These are phyloP conservation scores for Globisporangium cylindrosporum DNA, from an alignment of 352 stramenopile genomes.

Conservation along the genomic window DNA sequence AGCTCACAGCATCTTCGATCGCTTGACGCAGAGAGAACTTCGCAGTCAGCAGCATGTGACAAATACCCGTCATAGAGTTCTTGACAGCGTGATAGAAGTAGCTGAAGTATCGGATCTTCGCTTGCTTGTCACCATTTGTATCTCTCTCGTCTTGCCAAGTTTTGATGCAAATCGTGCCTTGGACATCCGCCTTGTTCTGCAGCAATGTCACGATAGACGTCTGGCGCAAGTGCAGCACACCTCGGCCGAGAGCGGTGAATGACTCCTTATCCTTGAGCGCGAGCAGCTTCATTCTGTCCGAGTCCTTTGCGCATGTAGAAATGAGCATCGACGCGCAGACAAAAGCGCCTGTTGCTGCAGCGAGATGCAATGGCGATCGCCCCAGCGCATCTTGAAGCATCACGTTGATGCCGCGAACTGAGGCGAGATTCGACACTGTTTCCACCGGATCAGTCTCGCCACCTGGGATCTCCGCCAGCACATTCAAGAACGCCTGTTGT, in stretches of 20 bases:
- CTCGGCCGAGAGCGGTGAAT: conserved; percentile 57
- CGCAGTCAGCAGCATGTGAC: conserved; percentile 69
- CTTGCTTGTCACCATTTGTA: conserved; percentile 11
- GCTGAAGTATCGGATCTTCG: conserved; percentile 34
- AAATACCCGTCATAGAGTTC: conserved; percentile 67
- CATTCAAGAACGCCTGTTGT: conserved; percentile 33
- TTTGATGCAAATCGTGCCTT: conserved; percentile 43
- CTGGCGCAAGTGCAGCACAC: conserved; percentile 58
- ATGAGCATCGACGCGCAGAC: conserved; percentile 72
- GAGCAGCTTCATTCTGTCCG: conserved; percentile 30
- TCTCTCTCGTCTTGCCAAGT: conserved; percentile 2
- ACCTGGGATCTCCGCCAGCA: conserved; percentile 37
- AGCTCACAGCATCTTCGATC: conserved; percentile 67
- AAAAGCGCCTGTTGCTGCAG: conserved; percentile 70
- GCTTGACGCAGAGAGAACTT: conserved; percentile 74
- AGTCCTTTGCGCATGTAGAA: conserved; percentile 20
- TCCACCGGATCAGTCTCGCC: conserved; percentile 66
- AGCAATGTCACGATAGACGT: conserved; percentile 76
- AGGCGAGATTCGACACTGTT: conserved; percentile 66
- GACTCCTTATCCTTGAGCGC: conserved; percentile 35
- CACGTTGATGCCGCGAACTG: conserved; percentile 43
- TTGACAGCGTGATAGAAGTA: conserved; percentile 81
- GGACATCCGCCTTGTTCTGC: conserved; percentile 54
- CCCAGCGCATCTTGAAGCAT: conserved; percentile 42
- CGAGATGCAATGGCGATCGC: conserved; percentile 59